phyloP scores from a whole-genome alignment of 2,329 filamentous ascomycete species.

The Neurospora sp. region DNA sequence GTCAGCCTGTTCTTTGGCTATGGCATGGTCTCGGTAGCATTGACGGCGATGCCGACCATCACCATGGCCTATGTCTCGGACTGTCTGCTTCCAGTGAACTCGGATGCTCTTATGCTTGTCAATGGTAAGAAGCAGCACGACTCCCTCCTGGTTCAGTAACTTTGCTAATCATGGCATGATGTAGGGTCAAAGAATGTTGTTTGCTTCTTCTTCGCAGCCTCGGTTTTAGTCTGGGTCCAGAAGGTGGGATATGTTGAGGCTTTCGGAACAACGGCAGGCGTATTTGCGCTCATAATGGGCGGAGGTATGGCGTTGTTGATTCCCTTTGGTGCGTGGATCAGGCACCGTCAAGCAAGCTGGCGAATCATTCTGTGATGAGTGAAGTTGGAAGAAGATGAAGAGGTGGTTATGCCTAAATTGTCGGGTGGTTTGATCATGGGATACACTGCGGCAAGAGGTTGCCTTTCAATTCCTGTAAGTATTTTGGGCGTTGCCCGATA shows the following conservation, averaged over 20 bases:
- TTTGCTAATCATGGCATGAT: neutral
- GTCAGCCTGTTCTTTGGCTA: conserved; percentile 35
- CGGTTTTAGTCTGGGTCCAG: conserved; percentile 31
- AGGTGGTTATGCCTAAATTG: neutral
- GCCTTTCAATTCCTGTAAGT: neutral
- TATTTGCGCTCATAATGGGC: conserved; percentile 21
- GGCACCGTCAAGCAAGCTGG: conserved; percentile 21
- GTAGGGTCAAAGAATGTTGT: conserved; percentile 34
- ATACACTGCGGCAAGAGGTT: neutral
- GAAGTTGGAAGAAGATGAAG: neutral
- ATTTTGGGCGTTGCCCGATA: neutral
- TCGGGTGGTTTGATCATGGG: neutral
- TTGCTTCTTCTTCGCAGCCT: conserved; percentile 37
- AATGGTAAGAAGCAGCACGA: conserved; percentile 17
- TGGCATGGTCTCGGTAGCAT: conserved; percentile 33
- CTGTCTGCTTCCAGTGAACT: conserved; percentile 22
- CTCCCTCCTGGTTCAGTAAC: neutral
- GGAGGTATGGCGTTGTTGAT: conserved; percentile 20
- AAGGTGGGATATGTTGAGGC: conserved; percentile 20
- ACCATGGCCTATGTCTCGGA: conserved; percentile 35
- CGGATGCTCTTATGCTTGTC: conserved; percentile 23
- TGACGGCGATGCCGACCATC: conserved; percentile 32
- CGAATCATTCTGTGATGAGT: conserved; percentile 19
- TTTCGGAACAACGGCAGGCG: conserved; percentile 21
- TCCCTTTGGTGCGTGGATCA: conserved; percentile 18